phyloP scores from a whole-genome alignment of 371 early-diverging fungal genomes.

The Polyrhizophydium stewartii region DNA sequence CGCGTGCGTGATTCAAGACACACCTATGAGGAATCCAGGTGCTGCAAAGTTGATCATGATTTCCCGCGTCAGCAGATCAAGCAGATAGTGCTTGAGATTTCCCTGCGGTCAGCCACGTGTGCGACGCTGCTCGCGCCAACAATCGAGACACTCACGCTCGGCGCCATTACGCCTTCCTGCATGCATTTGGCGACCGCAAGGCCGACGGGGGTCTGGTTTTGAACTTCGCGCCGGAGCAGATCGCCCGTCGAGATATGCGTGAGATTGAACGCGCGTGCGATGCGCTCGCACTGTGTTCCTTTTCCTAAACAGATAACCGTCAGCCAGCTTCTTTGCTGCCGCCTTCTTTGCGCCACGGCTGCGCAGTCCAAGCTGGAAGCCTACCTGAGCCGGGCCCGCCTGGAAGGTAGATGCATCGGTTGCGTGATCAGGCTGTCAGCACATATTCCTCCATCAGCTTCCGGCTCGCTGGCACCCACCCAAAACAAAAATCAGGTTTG shows the following conservation, averaged over 20 bases:
- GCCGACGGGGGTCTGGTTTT: conserved; percentile 69
- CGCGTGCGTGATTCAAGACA: not conserved
- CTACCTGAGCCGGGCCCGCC: conserved; percentile 14
- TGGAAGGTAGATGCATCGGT: too few relatives aligned
- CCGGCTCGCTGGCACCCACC: conserved; percentile 13
- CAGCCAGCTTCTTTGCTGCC: not conserved
- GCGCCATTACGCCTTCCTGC: conserved; percentile 91
- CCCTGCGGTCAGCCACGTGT: too few relatives aligned
- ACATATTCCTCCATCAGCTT: too few relatives aligned
- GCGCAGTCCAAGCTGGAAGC: not conserved
- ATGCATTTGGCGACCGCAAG: conserved; percentile 78
- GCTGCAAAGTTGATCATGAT: conserved; percentile 7
- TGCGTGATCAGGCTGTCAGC: too few relatives aligned
- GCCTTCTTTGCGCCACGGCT: too few relatives aligned
- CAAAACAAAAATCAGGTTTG: conserved; percentile 38
- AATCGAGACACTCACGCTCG: conserved; percentile 54
- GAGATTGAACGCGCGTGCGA: conserved; percentile 45
- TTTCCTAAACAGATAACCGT: conserved; percentile 20
- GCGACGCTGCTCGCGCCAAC: not conserved
- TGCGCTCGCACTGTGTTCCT: conserved; percentile 37
- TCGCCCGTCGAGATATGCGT: conserved; percentile 64
- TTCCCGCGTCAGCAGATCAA: conserved; percentile 11
- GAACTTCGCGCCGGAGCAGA: conserved; percentile 52
- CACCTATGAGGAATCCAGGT: conserved; percentile 27
- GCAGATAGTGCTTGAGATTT: conserved; percentile 13